phyloP scores from a whole-genome alignment of 2,329 filamentous ascomycete species.

The Fusarium sp. region DNA sequence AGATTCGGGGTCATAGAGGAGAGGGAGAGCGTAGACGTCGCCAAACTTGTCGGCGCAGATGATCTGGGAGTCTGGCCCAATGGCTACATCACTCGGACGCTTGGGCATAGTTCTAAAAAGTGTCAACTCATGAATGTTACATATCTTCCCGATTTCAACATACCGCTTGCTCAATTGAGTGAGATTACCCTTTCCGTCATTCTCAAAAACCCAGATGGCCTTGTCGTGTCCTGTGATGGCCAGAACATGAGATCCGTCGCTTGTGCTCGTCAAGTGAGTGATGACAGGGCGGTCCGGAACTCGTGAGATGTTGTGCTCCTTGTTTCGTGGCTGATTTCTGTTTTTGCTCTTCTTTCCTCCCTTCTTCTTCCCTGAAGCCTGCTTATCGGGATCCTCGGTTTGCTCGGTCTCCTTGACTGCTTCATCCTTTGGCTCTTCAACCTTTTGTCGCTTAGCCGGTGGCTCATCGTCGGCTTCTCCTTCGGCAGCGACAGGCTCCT shows the following conservation, averaged over 20 bases:
- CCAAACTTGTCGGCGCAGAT: slow-evolving; percentile 95
- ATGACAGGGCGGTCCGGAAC: slow-evolving; percentile 72
- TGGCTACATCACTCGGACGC: slow-evolving; percentile 80
- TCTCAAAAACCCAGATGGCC: slow-evolving; percentile 82
- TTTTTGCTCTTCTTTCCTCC: slow-evolving; percentile 48
- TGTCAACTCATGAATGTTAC: slow-evolving; percentile 42
- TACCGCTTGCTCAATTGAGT: slow-evolving; percentile 79
- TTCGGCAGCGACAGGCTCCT: slow-evolving; percentile 15
- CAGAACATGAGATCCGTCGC: slow-evolving; percentile 75
- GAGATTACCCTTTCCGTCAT: slow-evolving; percentile 71
- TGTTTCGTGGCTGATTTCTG: slow-evolving; percentile 38
- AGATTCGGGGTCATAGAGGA: slow-evolving; percentile 54
- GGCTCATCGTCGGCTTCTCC: slow-evolving; percentile 45
- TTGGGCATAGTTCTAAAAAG: slow-evolving; percentile 82
- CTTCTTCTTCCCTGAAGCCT: slow-evolving; percentile 37
- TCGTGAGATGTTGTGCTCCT: slow-evolving; percentile 41
- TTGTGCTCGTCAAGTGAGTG: slow-evolving; percentile 73
- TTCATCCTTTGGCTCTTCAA: slow-evolving; percentile 41
- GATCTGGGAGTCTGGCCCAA: slow-evolving; percentile 79
- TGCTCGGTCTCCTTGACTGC: slow-evolving; percentile 35
- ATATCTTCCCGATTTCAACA: not conserved
- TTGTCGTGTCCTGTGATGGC: slow-evolving; percentile 94
- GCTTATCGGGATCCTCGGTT: slow-evolving; percentile 10
- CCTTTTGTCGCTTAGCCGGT: slow-evolving; percentile 52
- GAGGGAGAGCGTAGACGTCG: slow-evolving; percentile 90